Base-by-base conservation (phyloP, 257 asterid species). In the Haberlea rhodopensis region DNA sequence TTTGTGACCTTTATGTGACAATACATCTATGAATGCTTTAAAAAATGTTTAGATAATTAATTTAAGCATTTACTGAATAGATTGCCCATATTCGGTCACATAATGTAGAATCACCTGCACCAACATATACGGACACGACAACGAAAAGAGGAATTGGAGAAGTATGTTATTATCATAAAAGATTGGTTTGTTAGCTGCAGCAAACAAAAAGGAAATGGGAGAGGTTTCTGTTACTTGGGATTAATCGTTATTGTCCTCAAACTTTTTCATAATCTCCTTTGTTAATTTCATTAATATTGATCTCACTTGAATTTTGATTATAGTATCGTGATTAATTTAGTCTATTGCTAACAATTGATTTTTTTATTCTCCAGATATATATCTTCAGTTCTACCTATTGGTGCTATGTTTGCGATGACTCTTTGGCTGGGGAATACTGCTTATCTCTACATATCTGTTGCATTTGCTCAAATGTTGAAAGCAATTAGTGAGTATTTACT, bases 341-440 rank as follows among this genome's bases (percentile, higher is more conserved):
- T 57, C 34, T 66, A 32, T 51, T 24, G 16, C 54, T 25, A 27
- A 60, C 7, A 56, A 26, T 22, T 21, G 24, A 27, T 28, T 66
- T 72, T 54, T 78, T 11, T 60, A 53, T 29, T 55, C n/a, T 60
- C 29, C 88, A 92, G 99, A 83, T 92, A 92, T 73, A 58, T 87
- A 31, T 69, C 84, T 27, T 92, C 97, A 5, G 97, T 92, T 32
- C 67, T 92, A 65, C 99, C 99, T 32, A 92, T 92, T 75, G 96
- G 96, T 67, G 97, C 96, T 27, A 92, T 89, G 97, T 92, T 92
- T 71, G 97, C 99, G 45, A 82, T 92, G 97, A 92, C 99, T 46
- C 97, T 92, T 60, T 92, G 99, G 99, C 95, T 92, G 5, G 97
- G 99, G 71, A 92, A 92, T 86, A 92, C 99, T 32, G 99, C 99